phyloP scores from a whole-genome alignment of 768 basidiomycete genomes.

The Rickenella mellea region DNA sequence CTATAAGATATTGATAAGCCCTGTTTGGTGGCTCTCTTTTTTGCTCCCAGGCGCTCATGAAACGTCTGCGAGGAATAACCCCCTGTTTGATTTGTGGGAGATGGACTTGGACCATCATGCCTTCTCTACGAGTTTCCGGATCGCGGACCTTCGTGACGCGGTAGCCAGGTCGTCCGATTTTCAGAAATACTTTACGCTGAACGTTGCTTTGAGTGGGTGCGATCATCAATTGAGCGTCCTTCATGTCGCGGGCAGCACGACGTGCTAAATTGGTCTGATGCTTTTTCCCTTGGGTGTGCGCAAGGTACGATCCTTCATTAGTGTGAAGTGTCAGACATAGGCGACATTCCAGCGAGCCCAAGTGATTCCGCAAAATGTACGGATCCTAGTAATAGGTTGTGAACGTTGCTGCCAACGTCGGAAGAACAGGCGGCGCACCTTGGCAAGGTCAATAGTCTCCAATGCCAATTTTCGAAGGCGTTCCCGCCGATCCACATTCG shows the following conservation, averaged over 20 bases:
- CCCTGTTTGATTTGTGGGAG: conserved; percentile 87
- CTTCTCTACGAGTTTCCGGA: conserved; percentile 82
- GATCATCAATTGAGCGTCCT: conserved; percentile 86
- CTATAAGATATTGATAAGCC: conserved; percentile 95
- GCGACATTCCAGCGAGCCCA: conserved; percentile 97
- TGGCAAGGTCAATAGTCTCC: conserved; percentile 96
- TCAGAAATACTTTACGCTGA: conserved; percentile 90
- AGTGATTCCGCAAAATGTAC: conserved; percentile 96
- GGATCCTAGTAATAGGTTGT: conserved; percentile 56
- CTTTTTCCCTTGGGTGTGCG: conserved; percentile 99
- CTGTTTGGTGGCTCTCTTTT: conserved; percentile 91
- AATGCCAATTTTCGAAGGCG: conserved; percentile 89
- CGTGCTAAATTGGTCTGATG: conserved; percentile 98
- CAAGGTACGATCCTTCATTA: conserved; percentile 98
- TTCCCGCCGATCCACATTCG: conserved; percentile 91
- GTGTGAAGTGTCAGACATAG: conserved; percentile 96
- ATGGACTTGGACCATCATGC: conserved; percentile 96
- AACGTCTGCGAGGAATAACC: conserved; percentile 76
- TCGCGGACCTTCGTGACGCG: conserved; percentile 96
- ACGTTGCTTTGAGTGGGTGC: conserved; percentile 72
- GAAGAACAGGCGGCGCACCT: conserved; percentile 38
- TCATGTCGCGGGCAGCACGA: conserved; percentile 93
- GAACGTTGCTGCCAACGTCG: neutral
- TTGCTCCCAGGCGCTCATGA: conserved; percentile 99
- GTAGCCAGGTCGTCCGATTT: conserved; percentile 94